Evolutionary conservation across 495 filamentous ascomycete genomes (phyloP).

Genomic region (Penicillium angulare): DNA sequence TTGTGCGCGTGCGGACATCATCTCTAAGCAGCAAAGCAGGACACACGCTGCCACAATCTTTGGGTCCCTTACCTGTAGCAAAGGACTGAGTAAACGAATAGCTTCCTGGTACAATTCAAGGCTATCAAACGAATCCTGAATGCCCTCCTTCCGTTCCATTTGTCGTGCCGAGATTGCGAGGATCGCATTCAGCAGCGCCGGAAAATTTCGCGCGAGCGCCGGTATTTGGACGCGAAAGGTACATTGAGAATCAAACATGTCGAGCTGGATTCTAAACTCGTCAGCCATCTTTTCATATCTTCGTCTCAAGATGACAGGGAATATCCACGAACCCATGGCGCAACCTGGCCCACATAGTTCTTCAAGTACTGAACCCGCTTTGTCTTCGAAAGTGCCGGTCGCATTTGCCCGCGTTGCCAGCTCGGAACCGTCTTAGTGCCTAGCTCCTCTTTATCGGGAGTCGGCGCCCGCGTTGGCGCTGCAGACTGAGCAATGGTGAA

Average conservation of each 20-base stretch:
- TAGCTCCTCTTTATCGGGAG: slow-evolving; percentile 9
- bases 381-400: slow-evolving; percentile 23
- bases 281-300: not conserved
- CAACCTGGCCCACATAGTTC: slow-evolving; percentile 45
- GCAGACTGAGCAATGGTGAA: slow-evolving; percentile 37
- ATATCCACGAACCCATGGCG: slow-evolving; percentile 36
- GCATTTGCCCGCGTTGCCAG: slow-evolving; percentile 8
- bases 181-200: slow-evolving; percentile 39
- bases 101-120: slow-evolving; percentile 46
- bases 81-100: slow-evolving; percentile 38
- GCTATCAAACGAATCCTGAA: slow-evolving; percentile 37
- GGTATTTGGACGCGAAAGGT: slow-evolving; percentile 43
- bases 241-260: slow-evolving; percentile 49
- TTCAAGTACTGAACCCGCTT: slow-evolving; percentile 40
- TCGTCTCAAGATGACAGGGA: not conserved
- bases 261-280: slow-evolving; percentile 31
- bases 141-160: slow-evolving; percentile 40
- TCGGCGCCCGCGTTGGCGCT: slow-evolving; percentile 26
- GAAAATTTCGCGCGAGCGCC: slow-evolving; percentile 35
- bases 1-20: slow-evolving; percentile 47
- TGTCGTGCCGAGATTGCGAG: slow-evolving; percentile 44
- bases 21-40: slow-evolving; percentile 45
- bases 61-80: slow-evolving; percentile 36
- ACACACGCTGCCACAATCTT: slow-evolving; percentile 42
- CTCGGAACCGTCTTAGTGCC: not conserved